Conservation (phyloP, 2,329 filamentous ascomycete species). For the Dactylellina drechsleri region DNA sequence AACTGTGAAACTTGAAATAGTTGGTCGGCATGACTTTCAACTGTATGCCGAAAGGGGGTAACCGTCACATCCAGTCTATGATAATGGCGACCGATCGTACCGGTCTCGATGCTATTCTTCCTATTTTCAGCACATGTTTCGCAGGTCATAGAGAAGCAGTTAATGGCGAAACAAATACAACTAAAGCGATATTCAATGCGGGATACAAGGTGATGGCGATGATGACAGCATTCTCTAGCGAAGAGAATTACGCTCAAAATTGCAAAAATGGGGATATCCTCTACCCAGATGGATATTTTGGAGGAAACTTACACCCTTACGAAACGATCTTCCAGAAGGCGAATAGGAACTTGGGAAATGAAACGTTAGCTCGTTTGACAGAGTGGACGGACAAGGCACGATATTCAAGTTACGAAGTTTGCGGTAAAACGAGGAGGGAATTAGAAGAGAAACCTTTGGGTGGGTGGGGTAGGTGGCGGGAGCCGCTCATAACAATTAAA, state of each 20-base stretch:
- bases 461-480: conserved; percentile 36
- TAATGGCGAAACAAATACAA: conserved; percentile 36
- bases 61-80: conserved; percentile 62
- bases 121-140: conserved; percentile 46
- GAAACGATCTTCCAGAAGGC: conserved; percentile 49
- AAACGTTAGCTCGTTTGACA: not conserved
- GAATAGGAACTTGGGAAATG: conserved; percentile 17
- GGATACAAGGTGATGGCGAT: conserved; percentile 32
- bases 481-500: not conserved
- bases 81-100: conserved; percentile 62
- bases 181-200: conserved; percentile 11
- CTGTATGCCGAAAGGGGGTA: conserved; percentile 59
- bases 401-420: conserved; percentile 44
- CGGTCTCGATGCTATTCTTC: conserved; percentile 61
- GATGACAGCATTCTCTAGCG: conserved; percentile 31
- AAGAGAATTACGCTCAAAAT: conserved; percentile 17
- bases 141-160: conserved; percentile 7
- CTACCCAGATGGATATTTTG: conserved; percentile 19
- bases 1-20: conserved; percentile 55
- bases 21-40: conserved; percentile 62
- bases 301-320: conserved; percentile 34
- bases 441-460: conserved; percentile 8
- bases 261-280: conserved; percentile 28
- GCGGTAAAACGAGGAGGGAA: conserved; percentile 13
- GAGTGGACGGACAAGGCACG: conserved; percentile 37